Percentiles rank a stretch among this genome's conserved stretches.
Conservation (phyloP, 2,329 filamentous ascomycete genomes). For the Stagonosporopsis vannaccii region DNA sequence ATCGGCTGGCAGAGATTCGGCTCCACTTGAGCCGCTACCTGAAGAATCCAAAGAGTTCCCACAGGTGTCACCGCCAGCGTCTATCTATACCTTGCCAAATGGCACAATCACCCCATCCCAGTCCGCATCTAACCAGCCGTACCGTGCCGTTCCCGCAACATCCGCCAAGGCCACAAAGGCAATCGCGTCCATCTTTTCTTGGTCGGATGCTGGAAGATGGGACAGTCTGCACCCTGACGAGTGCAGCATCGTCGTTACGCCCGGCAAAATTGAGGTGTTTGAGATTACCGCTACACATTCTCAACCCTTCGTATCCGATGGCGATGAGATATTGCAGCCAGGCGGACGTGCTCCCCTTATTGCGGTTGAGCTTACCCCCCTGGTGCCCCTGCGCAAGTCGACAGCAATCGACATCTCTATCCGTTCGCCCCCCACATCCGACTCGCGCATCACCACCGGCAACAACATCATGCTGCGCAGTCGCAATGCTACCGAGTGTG, state of each 20-base stretch:
- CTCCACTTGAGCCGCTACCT: conserved; percentile 19
- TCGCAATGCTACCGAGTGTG: conserved; percentile 76
- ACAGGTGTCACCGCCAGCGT: conserved; percentile 52
- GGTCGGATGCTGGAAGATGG: conserved; percentile 68
- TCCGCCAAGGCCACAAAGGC: conserved; percentile 61
- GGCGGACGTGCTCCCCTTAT: conserved; percentile 60
- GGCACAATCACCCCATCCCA: conserved; percentile 77
- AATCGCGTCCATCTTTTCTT: conserved; percentile 68
- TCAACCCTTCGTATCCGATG: conserved; percentile 50
- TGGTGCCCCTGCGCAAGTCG: conserved; percentile 88
- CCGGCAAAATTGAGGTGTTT: conserved; percentile 70
- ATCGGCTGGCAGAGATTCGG: conserved; percentile 20
- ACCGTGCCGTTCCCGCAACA: conserved; percentile 61
- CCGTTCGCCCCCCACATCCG: conserved; percentile 78
- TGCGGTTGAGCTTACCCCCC: conserved; percentile 85
- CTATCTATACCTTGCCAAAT: conserved; percentile 49
- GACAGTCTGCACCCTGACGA: conserved; percentile 67
- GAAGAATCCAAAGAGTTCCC: conserved; percentile 48
- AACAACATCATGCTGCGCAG: conserved; percentile 93
- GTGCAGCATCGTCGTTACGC: conserved; percentile 68
- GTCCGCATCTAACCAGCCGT: conserved; percentile 79
- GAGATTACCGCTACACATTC: conserved; percentile 60
- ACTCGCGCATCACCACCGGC: conserved; percentile 71
- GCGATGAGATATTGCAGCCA: conserved; percentile 49
- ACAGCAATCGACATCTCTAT: conserved; percentile 95